These are phyloP conservation scores for Epithele typhae DNA, from an alignment of 768 basidiomycete genomes.

Conservation along the genomic window DNA sequence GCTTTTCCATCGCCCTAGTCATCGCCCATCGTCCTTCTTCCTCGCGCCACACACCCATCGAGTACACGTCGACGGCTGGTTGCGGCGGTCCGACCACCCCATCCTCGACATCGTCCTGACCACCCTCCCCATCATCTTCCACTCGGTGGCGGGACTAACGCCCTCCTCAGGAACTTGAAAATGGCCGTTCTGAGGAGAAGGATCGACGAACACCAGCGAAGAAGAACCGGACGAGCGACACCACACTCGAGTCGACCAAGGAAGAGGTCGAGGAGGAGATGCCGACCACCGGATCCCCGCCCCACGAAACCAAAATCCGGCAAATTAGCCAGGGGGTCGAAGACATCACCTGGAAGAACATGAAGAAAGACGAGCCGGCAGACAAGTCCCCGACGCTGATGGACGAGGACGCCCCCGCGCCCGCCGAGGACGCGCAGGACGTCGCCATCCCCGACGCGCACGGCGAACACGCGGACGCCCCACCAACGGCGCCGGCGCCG, in stretches of 20 bases:
- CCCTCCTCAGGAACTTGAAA: slow-evolving; percentile 21
- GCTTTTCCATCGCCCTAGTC: slow-evolving; percentile 4
- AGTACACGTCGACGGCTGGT: too few relatives aligned
- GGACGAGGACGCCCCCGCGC: background rate
- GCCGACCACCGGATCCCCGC: slow-evolving; percentile 52
- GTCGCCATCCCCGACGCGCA: background rate
- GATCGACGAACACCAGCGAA: slow-evolving; percentile 64
- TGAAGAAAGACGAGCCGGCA: slow-evolving; percentile 28
- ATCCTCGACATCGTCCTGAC: background rate
- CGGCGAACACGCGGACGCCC: background rate
- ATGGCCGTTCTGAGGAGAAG: slow-evolving; percentile 36
- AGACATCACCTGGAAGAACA: slow-evolving; percentile 67
- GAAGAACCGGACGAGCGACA: slow-evolving; percentile 55
- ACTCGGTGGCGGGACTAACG: slow-evolving; percentile 8
- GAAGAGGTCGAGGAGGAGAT: slow-evolving; percentile 49
- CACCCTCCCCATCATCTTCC: background rate
- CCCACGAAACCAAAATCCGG: slow-evolving; percentile 69
- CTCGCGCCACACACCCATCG: too few relatives aligned
- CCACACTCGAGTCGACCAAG: slow-evolving; percentile 48
- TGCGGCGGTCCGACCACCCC: background rate
- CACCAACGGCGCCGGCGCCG: background rate
- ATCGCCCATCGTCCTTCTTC: too few relatives aligned
- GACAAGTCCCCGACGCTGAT: slow-evolving; percentile 3
- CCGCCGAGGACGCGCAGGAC: background rate
- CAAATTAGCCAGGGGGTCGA: slow-evolving; percentile 80